A percentile compares a stretch with the other conserved stretches of the same genome.
Evolutionary conservation across 257 asterid genomes (phyloP).

Genomic region (Salvia miltiorrhiza): DNA sequence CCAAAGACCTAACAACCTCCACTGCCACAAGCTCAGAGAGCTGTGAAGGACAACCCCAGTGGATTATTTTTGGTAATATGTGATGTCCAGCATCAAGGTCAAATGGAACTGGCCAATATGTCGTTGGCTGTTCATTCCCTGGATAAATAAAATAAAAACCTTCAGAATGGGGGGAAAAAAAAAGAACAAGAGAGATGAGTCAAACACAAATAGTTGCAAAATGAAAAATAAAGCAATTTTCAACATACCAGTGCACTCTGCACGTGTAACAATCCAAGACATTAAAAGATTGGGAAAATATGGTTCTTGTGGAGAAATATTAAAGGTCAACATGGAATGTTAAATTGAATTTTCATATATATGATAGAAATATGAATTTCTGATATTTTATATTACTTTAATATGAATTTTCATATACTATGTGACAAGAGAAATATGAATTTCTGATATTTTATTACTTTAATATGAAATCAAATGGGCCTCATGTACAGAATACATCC

Average conservation of each 20-base stretch:
- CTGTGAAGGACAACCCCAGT: constrained; percentile 58
- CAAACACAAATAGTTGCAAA: no score
- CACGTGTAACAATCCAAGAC: background rate
- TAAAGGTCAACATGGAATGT: background rate
- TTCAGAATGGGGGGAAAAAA: no score
- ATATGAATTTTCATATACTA: no score
- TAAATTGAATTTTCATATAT: background rate
- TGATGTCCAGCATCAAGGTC: constrained; percentile 86
- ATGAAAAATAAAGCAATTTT: no score
- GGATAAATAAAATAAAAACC: no score
- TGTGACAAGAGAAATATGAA: no score
- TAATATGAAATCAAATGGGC: background rate
- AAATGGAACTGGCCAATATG: constrained; percentile 59
- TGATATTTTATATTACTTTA: background rate
- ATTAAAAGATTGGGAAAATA: background rate
- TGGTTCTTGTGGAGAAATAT: background rate
- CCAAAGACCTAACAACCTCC: constrained; percentile 62
- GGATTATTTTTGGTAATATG: constrained; percentile 61
- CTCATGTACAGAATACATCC: background rate
- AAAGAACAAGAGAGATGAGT: no score
- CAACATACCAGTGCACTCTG: no score
- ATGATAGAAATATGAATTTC: background rate
- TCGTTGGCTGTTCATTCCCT: constrained; percentile 41
- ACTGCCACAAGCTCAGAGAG: constrained; percentile 82
- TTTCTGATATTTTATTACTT: background rate